These are phyloP conservation scores for Pseudonitzschia pungens DNA, from an alignment of 108 stramenopile genomes.

Conservation along the genomic window DNA sequence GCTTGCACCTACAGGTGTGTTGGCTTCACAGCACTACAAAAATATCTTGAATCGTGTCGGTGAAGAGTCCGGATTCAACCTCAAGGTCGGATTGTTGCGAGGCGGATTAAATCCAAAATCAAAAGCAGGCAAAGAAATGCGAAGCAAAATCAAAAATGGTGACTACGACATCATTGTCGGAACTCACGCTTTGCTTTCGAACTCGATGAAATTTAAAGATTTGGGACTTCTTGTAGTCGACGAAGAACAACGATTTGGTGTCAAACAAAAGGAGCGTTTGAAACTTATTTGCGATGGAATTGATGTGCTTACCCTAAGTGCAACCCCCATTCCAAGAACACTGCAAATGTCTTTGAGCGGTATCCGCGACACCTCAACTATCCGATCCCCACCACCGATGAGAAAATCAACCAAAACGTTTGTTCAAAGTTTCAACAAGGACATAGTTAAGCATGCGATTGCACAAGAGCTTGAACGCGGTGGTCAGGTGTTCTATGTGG, in stretches of 20 bases:
- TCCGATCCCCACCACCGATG: slow-evolving; percentile 87
- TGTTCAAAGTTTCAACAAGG: slow-evolving; percentile 67
- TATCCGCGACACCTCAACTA: slow-evolving; percentile 88
- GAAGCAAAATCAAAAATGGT: slow-evolving; percentile 67
- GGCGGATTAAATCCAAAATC: slow-evolving; percentile 75
- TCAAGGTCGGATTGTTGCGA: slow-evolving; percentile 63
- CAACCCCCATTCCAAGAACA: slow-evolving; percentile 96
- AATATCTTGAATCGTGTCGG: slow-evolving; percentile 72
- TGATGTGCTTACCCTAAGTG: slow-evolving; percentile 92
- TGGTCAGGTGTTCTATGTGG: slow-evolving; percentile 91
- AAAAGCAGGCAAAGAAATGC: slow-evolving; percentile 64
- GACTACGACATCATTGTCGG: slow-evolving; percentile 85
- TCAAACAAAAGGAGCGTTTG: slow-evolving; percentile 93
- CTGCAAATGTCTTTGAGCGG: slow-evolving; percentile 91
- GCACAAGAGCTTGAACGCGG: slow-evolving; percentile 76
- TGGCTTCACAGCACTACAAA: slow-evolving; percentile 93
- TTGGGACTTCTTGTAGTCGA: slow-evolving; percentile 92
- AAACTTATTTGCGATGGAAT: slow-evolving; percentile 85
- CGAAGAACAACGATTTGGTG: slow-evolving; percentile 98
- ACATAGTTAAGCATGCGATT: slow-evolving; percentile 62
- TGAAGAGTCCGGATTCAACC: slow-evolving; percentile 54
- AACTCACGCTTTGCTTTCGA: slow-evolving; percentile 87
- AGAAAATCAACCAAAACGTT: slow-evolving; percentile 79
- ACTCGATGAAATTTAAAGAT: slow-evolving; percentile 77
- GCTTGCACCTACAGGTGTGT: slow-evolving; percentile 90